phyloP scores from a whole-genome alignment of 139 green algal species.

The Eudorina sp. region DNA sequence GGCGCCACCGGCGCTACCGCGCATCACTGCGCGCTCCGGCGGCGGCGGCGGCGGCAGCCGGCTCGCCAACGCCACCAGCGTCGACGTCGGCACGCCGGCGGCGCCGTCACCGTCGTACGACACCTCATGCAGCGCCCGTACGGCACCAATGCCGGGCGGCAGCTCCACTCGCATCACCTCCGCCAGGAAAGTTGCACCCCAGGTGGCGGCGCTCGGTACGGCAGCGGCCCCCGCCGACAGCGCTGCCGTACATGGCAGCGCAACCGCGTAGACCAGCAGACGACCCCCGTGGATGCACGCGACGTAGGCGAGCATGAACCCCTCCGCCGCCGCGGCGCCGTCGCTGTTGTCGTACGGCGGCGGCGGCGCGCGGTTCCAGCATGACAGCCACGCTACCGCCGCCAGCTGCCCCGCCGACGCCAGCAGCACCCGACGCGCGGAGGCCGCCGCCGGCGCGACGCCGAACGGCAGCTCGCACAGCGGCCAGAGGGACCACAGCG shows the following conservation, averaged over 20 bases:
- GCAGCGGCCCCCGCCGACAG: not conserved
- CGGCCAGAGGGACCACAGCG: constrained; percentile 51
- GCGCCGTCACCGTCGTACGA: not conserved
- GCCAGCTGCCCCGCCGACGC: constrained; percentile 37
- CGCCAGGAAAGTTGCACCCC: constrained; percentile 10
- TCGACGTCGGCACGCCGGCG: not conserved
- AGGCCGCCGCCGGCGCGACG: not conserved
- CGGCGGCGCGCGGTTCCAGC: not conserved
- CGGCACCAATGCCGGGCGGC: constrained; percentile 11
- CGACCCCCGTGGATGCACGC: constrained; percentile 21
- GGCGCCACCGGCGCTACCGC: not conserved
- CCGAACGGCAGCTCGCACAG: constrained; percentile 44
- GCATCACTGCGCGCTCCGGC: too few relatives aligned
- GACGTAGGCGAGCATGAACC: not conserved
- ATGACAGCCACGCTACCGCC: constrained; percentile 37
- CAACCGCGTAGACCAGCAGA: constrained; percentile 36
- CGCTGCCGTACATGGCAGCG: not conserved
- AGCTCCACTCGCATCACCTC: constrained; percentile 35
- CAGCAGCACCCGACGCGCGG: constrained; percentile 22
- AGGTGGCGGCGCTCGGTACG: not conserved
- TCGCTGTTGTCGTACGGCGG: not conserved
- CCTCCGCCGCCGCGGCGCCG: constrained; percentile 1
- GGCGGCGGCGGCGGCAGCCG: not conserved
- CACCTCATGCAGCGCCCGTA: constrained; percentile 22
- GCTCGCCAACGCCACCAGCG: constrained; percentile 21